Conservation (phyloP, 148 eudicot species). For the Fagopyrum tataricum region DNA sequence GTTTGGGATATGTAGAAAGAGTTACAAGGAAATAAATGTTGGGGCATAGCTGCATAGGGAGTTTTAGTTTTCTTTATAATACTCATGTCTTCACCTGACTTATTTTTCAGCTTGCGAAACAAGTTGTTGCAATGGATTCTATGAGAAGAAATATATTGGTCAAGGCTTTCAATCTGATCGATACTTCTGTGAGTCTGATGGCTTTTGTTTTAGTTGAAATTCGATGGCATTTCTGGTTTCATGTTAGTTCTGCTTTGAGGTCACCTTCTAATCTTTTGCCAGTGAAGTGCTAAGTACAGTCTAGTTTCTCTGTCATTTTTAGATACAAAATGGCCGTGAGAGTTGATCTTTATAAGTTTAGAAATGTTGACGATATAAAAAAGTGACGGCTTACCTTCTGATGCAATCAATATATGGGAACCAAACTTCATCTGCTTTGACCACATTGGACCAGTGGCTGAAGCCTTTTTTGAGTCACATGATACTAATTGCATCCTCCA, state of each 20-base stretch:
- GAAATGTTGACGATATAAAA: neutral
- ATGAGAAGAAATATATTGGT: slow-evolving; percentile 49
- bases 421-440: neutral
- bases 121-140: slow-evolving; percentile 59
- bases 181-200: slow-evolving; percentile 40
- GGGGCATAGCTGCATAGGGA: neutral
- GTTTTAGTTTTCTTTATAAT: neutral
- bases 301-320: no score
- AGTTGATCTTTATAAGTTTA: neutral
- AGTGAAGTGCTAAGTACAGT: neutral
- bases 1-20: neutral
- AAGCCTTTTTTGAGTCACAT: neutral
- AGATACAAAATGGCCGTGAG: neutral
- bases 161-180: slow-evolving; percentile 73
- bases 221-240: no score
- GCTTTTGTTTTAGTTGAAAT: no score
- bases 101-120: slow-evolving; percentile 72
- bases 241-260: neutral
- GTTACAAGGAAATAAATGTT: neutral
- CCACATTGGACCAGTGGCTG: neutral
- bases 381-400: neutral
- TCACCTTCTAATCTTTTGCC: neutral
- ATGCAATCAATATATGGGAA: neutral
- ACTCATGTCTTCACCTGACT: slow-evolving; percentile 10
- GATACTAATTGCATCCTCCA: neutral